These are phyloP conservation scores for Graphiopsis chlorocephala DNA, from an alignment of 2,329 filamentous ascomycete genomes.

Conservation along the genomic window DNA sequence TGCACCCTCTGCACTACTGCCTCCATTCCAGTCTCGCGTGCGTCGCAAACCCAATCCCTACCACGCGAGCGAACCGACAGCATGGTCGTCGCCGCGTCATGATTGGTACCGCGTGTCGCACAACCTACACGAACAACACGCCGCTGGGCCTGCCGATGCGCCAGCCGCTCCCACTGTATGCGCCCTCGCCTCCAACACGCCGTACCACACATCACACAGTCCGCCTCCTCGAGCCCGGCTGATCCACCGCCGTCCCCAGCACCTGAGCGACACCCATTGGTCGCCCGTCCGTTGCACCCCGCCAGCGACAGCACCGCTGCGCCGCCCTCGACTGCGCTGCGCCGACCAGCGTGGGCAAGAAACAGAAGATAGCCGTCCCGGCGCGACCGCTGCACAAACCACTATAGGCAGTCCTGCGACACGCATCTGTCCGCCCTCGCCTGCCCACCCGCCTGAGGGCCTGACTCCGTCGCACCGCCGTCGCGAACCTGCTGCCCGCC, in stretches of 20 bases:
- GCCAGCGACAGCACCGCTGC: background rate
- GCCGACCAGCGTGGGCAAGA: background rate
- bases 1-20: background rate
- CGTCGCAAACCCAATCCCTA: constrained; percentile 3
- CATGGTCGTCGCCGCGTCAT: constrained; percentile 26
- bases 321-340: background rate
- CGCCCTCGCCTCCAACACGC: constrained; percentile 31
- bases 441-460: constrained; percentile 1
- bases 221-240: constrained; percentile 33
- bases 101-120: constrained; percentile 30
- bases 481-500: constrained; percentile 9
- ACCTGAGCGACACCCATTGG: constrained; percentile 22
- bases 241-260: constrained; percentile 19
- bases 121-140: constrained; percentile 21
- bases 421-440: background rate
- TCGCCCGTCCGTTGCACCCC: constrained; percentile 18
- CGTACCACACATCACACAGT: constrained; percentile 33
- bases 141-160: constrained; percentile 29
- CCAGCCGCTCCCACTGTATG: constrained; percentile 19
- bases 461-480: constrained; percentile 6
- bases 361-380: background rate
- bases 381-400: constrained; percentile 13
- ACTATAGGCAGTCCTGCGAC: constrained; percentile 6
- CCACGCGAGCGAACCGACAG: constrained; percentile 18
- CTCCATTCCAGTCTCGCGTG: background rate